Conservation (phyloP, 116 monocot species). For the Posidonia oceanica region DNA sequence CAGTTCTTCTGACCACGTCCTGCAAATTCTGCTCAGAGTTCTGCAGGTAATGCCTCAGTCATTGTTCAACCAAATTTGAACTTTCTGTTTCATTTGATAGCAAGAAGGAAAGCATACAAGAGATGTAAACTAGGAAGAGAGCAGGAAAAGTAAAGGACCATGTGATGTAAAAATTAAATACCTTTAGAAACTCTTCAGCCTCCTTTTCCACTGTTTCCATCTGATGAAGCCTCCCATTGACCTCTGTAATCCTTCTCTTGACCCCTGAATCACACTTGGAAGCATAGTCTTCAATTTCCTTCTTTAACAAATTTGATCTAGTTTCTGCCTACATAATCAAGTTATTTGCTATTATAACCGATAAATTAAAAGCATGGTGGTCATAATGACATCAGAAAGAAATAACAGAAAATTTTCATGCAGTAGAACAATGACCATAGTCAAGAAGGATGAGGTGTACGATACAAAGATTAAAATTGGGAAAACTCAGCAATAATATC, state of each 20-base stretch:
- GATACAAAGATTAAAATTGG: neutral
- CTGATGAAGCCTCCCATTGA: slow-evolving; percentile 23
- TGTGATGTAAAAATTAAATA: slow-evolving; percentile 5
- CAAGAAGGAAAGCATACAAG: no score
- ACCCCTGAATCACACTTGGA: slow-evolving; percentile 35
- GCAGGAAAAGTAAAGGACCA: neutral
- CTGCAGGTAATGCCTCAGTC: slow-evolving; percentile 15
- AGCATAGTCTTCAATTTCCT: slow-evolving; percentile 42
- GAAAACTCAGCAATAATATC: no score
- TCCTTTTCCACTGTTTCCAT: slow-evolving; percentile 45
- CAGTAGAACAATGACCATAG: no score
- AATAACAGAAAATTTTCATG: neutral
- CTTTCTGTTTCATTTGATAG: neutral
- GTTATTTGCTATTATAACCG: neutral
- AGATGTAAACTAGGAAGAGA: neutral
- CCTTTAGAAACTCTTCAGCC: slow-evolving; percentile 54
- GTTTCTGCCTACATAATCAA: slow-evolving; percentile 28
- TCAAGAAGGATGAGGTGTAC: neutral
- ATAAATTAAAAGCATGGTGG: neutral
- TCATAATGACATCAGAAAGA: no score
- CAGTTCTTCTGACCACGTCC: slow-evolving; percentile 18
- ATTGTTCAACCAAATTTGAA: neutral
- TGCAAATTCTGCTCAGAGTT: slow-evolving; percentile 35
- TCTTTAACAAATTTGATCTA: slow-evolving; percentile 24
- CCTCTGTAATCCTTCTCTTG: slow-evolving; percentile 24